Percentiles rank a stretch among this genome's conserved stretches.
These are phyloP conservation scores for Trypanosoma grayi DNA, from an alignment of 208 protist genomes.

Conservation along the genomic window DNA sequence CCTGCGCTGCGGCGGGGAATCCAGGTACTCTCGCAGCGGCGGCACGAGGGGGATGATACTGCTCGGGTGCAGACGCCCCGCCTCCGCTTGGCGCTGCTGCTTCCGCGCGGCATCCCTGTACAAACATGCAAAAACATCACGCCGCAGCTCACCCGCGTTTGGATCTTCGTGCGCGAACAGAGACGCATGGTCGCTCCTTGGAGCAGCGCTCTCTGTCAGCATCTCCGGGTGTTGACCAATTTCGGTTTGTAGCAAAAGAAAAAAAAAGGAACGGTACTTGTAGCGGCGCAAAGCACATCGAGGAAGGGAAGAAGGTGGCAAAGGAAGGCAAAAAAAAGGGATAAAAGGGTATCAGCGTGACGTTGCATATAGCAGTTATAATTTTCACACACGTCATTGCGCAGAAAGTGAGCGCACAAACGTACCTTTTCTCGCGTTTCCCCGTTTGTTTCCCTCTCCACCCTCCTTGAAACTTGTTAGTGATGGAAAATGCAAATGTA, in stretches of 20 bases:
- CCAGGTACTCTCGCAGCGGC: neutral
- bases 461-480: no score
- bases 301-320: no score
- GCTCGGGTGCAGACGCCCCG: neutral
- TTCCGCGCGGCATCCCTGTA: constrained; percentile 7
- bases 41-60: neutral
- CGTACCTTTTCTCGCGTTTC: no score
- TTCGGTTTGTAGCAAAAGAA: no score
- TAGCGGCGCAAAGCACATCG: no score
- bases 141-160: neutral
- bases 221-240: no score
- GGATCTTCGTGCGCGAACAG: neutral
- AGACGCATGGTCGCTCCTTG: neutral
- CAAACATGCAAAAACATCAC: constrained; percentile 6
- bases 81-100: neutral
- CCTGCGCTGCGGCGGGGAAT: neutral
- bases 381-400: no score
- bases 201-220: neutral
- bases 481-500: no score
- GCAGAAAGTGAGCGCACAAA: no score
- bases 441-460: no score
- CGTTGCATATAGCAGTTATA: no score
- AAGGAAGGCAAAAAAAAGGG: constrained; percentile 18
- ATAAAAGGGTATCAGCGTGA: constrained; percentile 2
- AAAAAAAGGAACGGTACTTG: no score